Conservation (phyloP, 1,284 basidiomycete species). For the Pseudozyma sp. region DNA sequence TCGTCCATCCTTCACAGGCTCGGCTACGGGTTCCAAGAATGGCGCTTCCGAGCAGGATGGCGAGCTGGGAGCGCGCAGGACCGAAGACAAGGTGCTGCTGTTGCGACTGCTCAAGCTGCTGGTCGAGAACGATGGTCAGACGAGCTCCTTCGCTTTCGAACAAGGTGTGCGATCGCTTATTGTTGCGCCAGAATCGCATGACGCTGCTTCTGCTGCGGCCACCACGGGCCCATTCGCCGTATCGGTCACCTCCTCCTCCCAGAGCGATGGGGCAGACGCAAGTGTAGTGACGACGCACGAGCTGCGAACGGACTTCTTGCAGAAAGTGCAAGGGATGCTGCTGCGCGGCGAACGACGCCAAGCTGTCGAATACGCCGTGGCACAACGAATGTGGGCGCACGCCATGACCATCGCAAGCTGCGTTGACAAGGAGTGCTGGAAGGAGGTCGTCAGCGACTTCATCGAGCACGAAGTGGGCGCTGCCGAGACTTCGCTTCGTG, state of each 20-base stretch:
- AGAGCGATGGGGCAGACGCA: slow-evolving; percentile 13
- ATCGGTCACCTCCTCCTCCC: slow-evolving; percentile 20
- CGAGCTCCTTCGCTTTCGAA: slow-evolving; percentile 47
- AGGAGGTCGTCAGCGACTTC: slow-evolving; percentile 88
- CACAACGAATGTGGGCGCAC: slow-evolving; percentile 92
- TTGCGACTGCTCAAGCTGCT: slow-evolving; percentile 59
- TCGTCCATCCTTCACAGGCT: slow-evolving; percentile 40
- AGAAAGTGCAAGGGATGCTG: slow-evolving; percentile 61
- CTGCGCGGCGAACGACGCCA: slow-evolving; percentile 81
- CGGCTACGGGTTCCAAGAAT: slow-evolving; percentile 14
- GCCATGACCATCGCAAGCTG: slow-evolving; percentile 94
- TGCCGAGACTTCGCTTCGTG: slow-evolving; percentile 20
- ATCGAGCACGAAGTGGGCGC: slow-evolving; percentile 78
- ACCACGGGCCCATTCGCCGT: slow-evolving; percentile 21
- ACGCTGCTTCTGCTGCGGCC: background rate
- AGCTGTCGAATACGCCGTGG: slow-evolving; percentile 88
- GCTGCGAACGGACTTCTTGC: slow-evolving; percentile 54
- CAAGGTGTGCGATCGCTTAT: slow-evolving; percentile 42
- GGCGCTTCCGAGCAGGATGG: slow-evolving; percentile 18
- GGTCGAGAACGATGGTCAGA: slow-evolving; percentile 64
- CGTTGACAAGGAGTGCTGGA: slow-evolving; percentile 92
- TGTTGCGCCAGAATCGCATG: slow-evolving; percentile 22
- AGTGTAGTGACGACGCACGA: slow-evolving; percentile 55
- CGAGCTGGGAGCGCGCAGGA: slow-evolving; percentile 54
- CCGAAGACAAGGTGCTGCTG: slow-evolving; percentile 63